Conservation (phyloP, 2,329 filamentous ascomycete genomes). For the Capronia coronata region DNA sequence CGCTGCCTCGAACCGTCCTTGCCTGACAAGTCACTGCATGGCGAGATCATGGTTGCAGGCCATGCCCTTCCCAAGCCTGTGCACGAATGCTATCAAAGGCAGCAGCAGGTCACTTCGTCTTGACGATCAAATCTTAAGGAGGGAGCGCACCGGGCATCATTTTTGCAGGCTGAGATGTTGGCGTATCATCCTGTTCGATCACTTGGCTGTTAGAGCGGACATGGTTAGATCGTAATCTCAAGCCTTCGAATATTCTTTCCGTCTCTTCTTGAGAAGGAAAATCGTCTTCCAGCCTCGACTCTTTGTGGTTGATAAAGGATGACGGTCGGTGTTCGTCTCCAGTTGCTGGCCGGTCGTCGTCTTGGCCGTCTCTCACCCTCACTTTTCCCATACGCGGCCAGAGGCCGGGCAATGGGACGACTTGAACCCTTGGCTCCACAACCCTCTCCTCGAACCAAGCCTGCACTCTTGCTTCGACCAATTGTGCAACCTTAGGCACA, state of each 20-base stretch:
- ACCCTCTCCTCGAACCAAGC: constrained; percentile 63
- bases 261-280: constrained; percentile 28
- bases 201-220: constrained; percentile 23
- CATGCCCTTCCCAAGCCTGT: no score
- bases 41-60: no score
- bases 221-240: constrained; percentile 17
- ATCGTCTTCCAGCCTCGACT: constrained; percentile 24
- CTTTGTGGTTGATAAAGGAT: constrained; percentile 15
- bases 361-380: constrained; percentile 39
- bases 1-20: no score
- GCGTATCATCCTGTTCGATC: constrained; percentile 20
- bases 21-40: no score
- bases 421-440: constrained; percentile 60
- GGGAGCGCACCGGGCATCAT: constrained; percentile 22
- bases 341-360: constrained; percentile 24
- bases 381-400: constrained; percentile 54
- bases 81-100: neutral
- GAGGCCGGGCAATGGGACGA: constrained; percentile 55
- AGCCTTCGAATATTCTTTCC: constrained; percentile 22
- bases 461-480: constrained; percentile 58
- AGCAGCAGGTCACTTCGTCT: neutral
- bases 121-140: constrained; percentile 4
- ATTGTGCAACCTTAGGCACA: constrained; percentile 60
- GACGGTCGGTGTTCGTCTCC: constrained; percentile 22
- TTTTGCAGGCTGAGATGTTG: constrained; percentile 11